These are phyloP conservation scores for Symmetrospora coprosmae DNA, from an alignment of 768 basidiomycete genomes.

Conservation along the genomic window DNA sequence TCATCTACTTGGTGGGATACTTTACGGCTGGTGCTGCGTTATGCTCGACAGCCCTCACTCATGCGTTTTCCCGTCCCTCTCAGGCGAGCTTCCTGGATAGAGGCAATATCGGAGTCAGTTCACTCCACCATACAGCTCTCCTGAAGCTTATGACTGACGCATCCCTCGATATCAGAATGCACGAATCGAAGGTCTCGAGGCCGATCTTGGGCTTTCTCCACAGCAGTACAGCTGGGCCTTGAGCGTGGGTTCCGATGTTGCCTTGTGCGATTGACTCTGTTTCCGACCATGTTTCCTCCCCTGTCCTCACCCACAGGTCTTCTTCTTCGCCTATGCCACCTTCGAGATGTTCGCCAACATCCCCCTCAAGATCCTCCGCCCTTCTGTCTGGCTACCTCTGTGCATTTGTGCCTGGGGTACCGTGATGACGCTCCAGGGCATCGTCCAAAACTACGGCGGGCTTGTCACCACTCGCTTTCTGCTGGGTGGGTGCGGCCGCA, in stretches of 20 bases:
- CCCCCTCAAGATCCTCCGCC: constrained; percentile 4
- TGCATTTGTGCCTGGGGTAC: constrained; percentile 5
- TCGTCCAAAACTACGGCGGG: constrained; percentile 8
- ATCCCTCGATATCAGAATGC: background rate
- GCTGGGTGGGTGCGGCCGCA: too few relatives aligned
- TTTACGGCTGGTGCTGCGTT: background rate
- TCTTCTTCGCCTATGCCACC: constrained; percentile 6
- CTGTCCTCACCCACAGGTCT: background rate
- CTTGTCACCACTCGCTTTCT: constrained; percentile 12
- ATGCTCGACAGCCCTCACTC: too few relatives aligned
- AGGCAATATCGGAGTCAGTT: background rate
- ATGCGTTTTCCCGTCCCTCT: too few relatives aligned
- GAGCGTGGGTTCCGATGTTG: too few relatives aligned
- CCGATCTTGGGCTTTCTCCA: background rate
- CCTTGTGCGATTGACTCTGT: background rate
- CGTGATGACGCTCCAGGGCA: background rate
- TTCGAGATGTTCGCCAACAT: constrained; percentile 17
- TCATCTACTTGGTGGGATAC: constrained; percentile 1
- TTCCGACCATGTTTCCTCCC: background rate
- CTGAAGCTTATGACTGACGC: background rate
- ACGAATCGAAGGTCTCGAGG: constrained; percentile 11
- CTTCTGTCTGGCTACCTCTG: constrained; percentile 12
- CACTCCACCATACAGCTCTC: too few relatives aligned
- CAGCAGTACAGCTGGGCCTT: constrained; percentile 9
- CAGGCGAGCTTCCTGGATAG: background rate